Evolutionary conservation across 1,139 yeast species (phyloP), one percentile per base, ranked within the genome.

Genomic region (Geotrichum europaeum): DNA sequence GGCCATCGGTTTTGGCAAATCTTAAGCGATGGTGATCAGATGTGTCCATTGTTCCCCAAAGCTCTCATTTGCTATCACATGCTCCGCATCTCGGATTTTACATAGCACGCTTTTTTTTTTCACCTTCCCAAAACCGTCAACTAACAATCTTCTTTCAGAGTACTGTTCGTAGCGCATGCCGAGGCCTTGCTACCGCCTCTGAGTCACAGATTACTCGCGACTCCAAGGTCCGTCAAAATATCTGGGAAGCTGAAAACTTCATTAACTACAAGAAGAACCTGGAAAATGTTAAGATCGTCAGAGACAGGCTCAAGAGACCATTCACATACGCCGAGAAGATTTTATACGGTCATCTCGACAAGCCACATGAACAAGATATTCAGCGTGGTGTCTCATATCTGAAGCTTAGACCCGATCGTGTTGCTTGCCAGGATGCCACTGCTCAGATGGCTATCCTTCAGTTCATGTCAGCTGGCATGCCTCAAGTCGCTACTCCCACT

Each of bases 341-440:
- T 70, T 83, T 94, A 71, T 94, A 94, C 81, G 96, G 96, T 72
- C 99, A 94, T 79, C 84, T 94, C 78, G 97, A 90, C 76, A 86
- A 94, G 74, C 98, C 98, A 69, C 96, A 90, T 71, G 90, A 84
- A 73, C 55, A 53, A 53, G 96, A 89, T 65, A 91, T 92, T 71
- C 89, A 87, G 80, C 88, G 99, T 82, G 98, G 98, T 69, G 94
- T 98, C 70, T 91, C 94, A 76, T 94, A 94, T 73, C 82, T 94
- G 72, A 94, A 94, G 78, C 80, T 94, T 68, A 83, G 86, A 72
- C 99, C 99, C n/a, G 99, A 94, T 73, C 82, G 99, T 70, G 99
- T 94, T 24, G 99, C 99, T 30, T 91, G 92, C 97, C 99, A 94
- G 78, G 99, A 94, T 78, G 99, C 99, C 1, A 87, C 96, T 28